Base-by-base conservation (phyloP, 1,284 basidiomycete genomes). In the Cryptococcus hybrid region DNA sequence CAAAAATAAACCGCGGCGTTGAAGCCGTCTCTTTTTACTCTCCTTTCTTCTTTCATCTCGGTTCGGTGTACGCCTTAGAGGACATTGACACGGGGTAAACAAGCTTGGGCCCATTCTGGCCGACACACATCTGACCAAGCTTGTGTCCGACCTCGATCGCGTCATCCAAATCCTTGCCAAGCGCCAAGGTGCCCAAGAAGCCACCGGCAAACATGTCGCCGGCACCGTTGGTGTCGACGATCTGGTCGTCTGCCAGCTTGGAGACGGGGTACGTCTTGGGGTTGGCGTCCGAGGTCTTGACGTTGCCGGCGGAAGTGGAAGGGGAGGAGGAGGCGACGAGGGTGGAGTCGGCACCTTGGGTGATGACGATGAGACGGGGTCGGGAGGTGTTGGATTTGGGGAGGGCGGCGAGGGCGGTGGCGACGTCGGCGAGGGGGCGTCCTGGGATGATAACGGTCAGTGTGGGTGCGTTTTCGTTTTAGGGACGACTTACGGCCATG, bases 161-260 rank as follows among this genome's bases (percentile, higher is more conserved):
- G 75, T 92, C 86, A 45, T 90, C 87, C 51, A 94, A 73, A 47
- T 72, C 79, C 84, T 92, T 97, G 30, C 92, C 93, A 45, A 84
- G 78, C 52, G 92, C 86, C 53, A 87, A 83, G 1, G 89, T 94
- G 52, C 90, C 96, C 51, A 98, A 77, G 82, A 98, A 94, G 50
- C 92, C 96, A 62, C 96, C 96, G n/a, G 93, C 92, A 69, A 99
- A 99, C 52, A 92, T 93, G 77, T 99, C 96, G 53, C 96, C 96
- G n/a, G 96, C 96, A 54, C 92, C 96, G 80, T 99, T 99, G 57
- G 96, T 99, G 79, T 99, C 96, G 58, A 97, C 87, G 68, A 99
- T 95, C 76, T 88, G 75, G 57, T 83, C 84, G 63, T 82, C 81
- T 53, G 78, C 70, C 61, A 97, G 82, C 51, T 84, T 81, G 57